These are phyloP conservation scores for Herpetospermum pedunculosum DNA, from an alignment of 306 rosid genomes.

Conservation along the genomic window DNA sequence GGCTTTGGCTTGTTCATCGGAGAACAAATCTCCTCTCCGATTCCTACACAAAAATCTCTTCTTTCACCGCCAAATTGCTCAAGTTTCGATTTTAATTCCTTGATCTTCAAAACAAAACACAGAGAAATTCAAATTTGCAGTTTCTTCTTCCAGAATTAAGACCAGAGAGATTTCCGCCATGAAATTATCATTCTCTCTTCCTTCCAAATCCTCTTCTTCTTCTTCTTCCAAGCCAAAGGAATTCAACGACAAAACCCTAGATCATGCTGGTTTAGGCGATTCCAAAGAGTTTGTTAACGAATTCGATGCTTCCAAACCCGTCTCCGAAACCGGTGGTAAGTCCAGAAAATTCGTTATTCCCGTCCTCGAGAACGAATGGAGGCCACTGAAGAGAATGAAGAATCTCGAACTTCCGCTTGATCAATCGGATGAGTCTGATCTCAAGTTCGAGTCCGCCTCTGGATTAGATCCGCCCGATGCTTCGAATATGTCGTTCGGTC, in stretches of 20 bases:
- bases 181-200: slow-evolving; percentile 33
- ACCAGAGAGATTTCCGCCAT: too few relatives aligned
- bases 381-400: slow-evolving; percentile 25
- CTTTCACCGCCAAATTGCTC: too few relatives aligned
- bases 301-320: slow-evolving; percentile 21
- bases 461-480: slow-evolving; percentile 12
- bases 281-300: slow-evolving; percentile 22
- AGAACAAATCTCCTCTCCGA: too few relatives aligned
- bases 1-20: too few relatives aligned
- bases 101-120: too few relatives aligned
- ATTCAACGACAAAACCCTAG: background rate
- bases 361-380: slow-evolving; percentile 23
- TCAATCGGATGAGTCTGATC: slow-evolving; percentile 15
- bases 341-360: slow-evolving; percentile 14
- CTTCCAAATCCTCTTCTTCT: slow-evolving; percentile 29
- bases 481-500: slow-evolving; percentile 39
- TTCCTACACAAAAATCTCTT: too few relatives aligned
- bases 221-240: slow-evolving; percentile 15
- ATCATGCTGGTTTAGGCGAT: background rate
- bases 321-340: background rate
- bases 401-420: slow-evolving; percentile 23
- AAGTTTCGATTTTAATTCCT: too few relatives aligned
- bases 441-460: slow-evolving; percentile 26
- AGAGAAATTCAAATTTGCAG: too few relatives aligned
- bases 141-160: too few relatives aligned